Percentiles rank a stretch among this genome's conserved stretches.
These are phyloP conservation scores for Arabis alpina DNA, from an alignment of 345 rosid species.

Conservation along the genomic window DNA sequence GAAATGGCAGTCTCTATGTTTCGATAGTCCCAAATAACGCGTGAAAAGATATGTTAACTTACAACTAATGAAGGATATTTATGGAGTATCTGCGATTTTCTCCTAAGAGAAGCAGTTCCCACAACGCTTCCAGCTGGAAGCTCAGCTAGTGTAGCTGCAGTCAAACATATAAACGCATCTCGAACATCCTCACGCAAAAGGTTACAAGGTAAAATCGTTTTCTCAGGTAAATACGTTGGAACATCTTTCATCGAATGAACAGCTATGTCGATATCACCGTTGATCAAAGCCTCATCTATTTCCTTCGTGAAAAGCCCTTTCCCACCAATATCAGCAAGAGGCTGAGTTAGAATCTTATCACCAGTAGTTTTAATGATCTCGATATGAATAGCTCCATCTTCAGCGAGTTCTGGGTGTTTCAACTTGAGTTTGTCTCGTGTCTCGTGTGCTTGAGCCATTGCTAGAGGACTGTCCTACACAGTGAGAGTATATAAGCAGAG, in stretches of 20 bases:
- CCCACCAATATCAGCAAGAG: conserved; percentile 98
- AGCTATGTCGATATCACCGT: conserved; percentile 91
- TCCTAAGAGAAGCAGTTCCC: conserved; percentile 97
- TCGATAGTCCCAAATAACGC: neutral
- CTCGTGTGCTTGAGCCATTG: conserved; percentile 99
- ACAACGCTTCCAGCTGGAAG: conserved; percentile 87
- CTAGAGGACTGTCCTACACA: conserved; percentile 81
- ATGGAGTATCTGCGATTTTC: conserved; percentile 93
- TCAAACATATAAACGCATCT: conserved; percentile 83
- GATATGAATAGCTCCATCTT: conserved; percentile 89
- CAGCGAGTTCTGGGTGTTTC: conserved; percentile 69
- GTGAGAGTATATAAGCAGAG: conserved; percentile 42
- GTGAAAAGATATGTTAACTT: conserved; percentile 38
- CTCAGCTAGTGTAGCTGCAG: conserved; percentile 67
- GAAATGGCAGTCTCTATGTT: neutral
- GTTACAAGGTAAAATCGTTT: conserved; percentile 85
- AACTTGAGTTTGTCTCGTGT: conserved; percentile 81
- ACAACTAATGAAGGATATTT: conserved; percentile 80
- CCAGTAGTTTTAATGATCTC: conserved; percentile 96
- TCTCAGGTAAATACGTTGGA: conserved; percentile 89
- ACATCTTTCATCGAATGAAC: conserved; percentile 99
- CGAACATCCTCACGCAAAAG: conserved; percentile 94
- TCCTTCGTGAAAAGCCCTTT: conserved; percentile 97
- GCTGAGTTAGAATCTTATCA: conserved; percentile 86
- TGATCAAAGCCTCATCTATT: conserved; percentile 88